These are phyloP conservation scores for Leishmania tropica DNA, from an alignment of 208 protist species.

Conservation along the genomic window DNA sequence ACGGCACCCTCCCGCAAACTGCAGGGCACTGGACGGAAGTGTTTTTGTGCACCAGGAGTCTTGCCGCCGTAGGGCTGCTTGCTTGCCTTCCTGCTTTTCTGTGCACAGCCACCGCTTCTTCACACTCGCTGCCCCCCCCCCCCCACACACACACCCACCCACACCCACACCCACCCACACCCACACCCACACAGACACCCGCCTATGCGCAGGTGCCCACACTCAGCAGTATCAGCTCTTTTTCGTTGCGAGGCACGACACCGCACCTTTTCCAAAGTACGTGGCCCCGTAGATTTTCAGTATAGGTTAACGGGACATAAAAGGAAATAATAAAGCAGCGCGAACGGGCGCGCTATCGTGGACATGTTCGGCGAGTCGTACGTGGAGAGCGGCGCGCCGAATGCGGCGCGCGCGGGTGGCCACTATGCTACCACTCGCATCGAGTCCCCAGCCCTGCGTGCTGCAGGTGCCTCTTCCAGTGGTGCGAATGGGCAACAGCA, in stretches of 20 bases:
- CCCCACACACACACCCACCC: too few relatives aligned
- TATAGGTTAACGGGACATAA: background rate
- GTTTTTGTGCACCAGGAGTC: background rate
- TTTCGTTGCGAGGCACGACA: background rate
- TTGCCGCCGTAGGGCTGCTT: background rate
- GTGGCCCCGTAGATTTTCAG: background rate
- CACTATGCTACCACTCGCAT: background rate
- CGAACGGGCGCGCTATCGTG: background rate
- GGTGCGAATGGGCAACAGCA: slow-evolving; percentile 1
- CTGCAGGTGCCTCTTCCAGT: background rate
- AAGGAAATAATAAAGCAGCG: background rate
- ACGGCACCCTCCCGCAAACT: too few relatives aligned
- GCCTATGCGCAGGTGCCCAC: background rate
- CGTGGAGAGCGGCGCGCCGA: slow-evolving; percentile 17
- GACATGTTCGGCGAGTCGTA: slow-evolving; percentile 55
- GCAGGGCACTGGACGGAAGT: background rate
- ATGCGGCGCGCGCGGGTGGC: background rate
- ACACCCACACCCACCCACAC: too few relatives aligned
- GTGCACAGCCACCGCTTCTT: background rate
- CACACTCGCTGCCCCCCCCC: background rate
- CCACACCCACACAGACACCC: too few relatives aligned
- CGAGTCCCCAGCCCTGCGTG: background rate
- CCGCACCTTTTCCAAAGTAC: background rate
- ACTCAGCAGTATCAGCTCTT: background rate
- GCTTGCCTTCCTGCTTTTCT: background rate